Evolutionary conservation across 257 asterid genomes (phyloP).

Genomic region (Agastache rugosa): DNA sequence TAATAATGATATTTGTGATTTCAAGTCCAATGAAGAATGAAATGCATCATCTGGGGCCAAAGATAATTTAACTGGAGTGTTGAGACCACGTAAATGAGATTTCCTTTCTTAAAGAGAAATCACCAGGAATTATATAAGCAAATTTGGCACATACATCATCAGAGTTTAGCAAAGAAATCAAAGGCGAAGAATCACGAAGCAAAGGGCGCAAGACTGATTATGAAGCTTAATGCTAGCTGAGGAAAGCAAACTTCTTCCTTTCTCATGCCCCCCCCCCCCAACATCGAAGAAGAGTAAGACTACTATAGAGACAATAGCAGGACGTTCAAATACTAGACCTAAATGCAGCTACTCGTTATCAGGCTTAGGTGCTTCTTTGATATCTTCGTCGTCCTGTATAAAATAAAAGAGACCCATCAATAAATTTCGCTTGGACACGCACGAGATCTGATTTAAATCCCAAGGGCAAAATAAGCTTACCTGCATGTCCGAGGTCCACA

Average conservation of each 20-base stretch:
- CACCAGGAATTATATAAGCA: constrained; percentile 37
- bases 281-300: constrained; percentile 9
- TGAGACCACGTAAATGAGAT: not conserved
- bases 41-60: not conserved
- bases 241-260: constrained; percentile 29
- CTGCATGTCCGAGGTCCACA: constrained; percentile 72
- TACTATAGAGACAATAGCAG: constrained; percentile 40
- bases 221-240: constrained; percentile 35
- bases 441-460: not conserved
- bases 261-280: not conserved
- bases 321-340: constrained; percentile 39
- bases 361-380: constrained; percentile 61
- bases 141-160: constrained; percentile 40
- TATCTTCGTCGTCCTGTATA: constrained; percentile 61
- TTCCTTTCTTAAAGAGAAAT: constrained; percentile 33
- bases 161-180: constrained; percentile 37
- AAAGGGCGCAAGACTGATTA: constrained; percentile 20
- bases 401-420: constrained; percentile 9
- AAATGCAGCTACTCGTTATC: constrained; percentile 48
- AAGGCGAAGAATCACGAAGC: constrained; percentile 31
- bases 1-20: not conserved
- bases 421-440: not conserved
- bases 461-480: constrained; percentile 24
- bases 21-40: not conserved
- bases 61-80: not conserved